Evolutionary conservation across 1,139 yeast genomes (phyloP).

Genomic region (Meyerozyma guilliermondii): DNA sequence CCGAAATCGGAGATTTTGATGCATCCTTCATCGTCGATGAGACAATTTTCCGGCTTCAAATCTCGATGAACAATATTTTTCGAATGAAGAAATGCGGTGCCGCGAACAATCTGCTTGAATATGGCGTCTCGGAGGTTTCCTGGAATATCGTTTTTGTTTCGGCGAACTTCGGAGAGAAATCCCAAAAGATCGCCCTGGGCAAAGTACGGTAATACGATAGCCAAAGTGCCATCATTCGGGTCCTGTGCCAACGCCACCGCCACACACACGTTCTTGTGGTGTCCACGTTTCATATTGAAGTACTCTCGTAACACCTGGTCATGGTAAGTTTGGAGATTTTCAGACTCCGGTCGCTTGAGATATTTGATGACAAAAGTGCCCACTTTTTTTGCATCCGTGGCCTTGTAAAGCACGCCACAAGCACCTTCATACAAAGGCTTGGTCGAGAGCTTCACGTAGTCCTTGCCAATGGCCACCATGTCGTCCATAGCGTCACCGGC

Average conservation of each 20-base stretch:
- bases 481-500: neutral
- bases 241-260: conserved; percentile 21
- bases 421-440: conserved; percentile 42
- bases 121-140: conserved; percentile 38
- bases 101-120: conserved; percentile 44
- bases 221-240: conserved; percentile 8
- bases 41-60: conserved; percentile 50
- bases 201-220: conserved; percentile 38
- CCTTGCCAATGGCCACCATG: conserved; percentile 7
- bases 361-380: conserved; percentile 26
- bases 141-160: conserved; percentile 23
- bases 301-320: conserved; percentile 26
- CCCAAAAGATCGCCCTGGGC: conserved; percentile 45
- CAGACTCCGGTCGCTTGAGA: conserved; percentile 19
- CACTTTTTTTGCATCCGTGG: conserved; percentile 17
- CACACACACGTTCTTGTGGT: conserved; percentile 26
- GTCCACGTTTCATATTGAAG: conserved; percentile 21
- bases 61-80: conserved; percentile 46
- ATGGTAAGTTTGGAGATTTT: conserved; percentile 13
- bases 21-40: conserved; percentile 41
- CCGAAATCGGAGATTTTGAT: conserved; percentile 51
- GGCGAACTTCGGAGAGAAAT: conserved; percentile 32
- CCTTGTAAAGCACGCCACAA: conserved; percentile 36
- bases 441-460: conserved; percentile 20
- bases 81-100: conserved; percentile 41